Evolutionary conservation across 441 rosid species (phyloP).

Genomic region (Aleurites moluccanus): DNA sequence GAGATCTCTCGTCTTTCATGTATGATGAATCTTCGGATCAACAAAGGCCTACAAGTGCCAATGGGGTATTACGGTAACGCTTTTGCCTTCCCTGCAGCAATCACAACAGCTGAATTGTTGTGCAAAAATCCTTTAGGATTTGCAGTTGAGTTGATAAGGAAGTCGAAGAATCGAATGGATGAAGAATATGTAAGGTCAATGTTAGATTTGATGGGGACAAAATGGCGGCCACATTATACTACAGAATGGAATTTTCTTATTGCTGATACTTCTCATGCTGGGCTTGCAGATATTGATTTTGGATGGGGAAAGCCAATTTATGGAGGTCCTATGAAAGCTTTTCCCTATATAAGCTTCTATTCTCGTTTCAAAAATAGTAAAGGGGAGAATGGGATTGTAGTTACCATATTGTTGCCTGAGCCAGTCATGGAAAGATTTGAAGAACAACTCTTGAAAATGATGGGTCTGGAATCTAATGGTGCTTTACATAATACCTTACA

Average conservation of each 20-base stretch:
- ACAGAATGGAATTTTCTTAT: background rate
- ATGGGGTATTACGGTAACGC: slow-evolving; percentile 20
- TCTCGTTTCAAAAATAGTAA: background rate
- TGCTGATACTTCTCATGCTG: background rate
- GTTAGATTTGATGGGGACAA: background rate
- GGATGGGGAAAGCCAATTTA: slow-evolving; percentile 20
- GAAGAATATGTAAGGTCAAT: slow-evolving; percentile 11
- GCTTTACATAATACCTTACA: no score
- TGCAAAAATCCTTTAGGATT: slow-evolving; percentile 1
- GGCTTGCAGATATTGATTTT: slow-evolving; percentile 8
- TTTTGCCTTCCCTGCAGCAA: slow-evolving; percentile 6
- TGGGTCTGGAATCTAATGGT: no score
- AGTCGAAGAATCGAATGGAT: background rate
- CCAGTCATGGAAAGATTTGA: slow-evolving; percentile 1
- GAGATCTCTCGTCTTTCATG: background rate
- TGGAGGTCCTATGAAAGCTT: background rate
- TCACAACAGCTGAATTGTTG: background rate
- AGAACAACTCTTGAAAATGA: background rate
- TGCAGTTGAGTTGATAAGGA: slow-evolving; percentile 4
- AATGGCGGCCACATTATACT: background rate
- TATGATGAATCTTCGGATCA: background rate
- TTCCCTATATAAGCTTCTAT: background rate
- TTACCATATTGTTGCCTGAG: background rate
- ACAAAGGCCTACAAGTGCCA: background rate
- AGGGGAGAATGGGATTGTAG: slow-evolving; percentile 10